Base-by-base conservation (phyloP, 2,329 filamentous ascomycete species). In the Blastomyces gilchristii region DNA sequence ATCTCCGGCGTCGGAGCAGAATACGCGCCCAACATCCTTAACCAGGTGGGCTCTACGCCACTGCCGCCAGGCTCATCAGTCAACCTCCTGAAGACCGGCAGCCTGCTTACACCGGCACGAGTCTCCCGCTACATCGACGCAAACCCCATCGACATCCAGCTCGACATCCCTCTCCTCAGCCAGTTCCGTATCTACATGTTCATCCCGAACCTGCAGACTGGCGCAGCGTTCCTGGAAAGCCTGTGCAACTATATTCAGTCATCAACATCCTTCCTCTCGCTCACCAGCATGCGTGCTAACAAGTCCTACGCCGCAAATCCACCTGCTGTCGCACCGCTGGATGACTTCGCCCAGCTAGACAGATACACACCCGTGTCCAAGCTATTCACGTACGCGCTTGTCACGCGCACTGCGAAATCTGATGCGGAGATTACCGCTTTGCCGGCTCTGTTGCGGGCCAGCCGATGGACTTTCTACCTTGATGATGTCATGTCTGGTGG, bases 111-210 rank as follows among this genome's bases (percentile, higher is more conserved):
- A 2, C 88, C 88, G 2, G 86, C 86, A 50, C 88, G 85, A 73
- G 87, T 87, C 22, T 88, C 87, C 0, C 82, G 89, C 37, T 91
- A 87, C 71, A 83, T 91, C 60, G 89, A 92, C 73, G 86, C 88
- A 3, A 92, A 91, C 69, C 88, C 88, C 0, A 84, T 92, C 52
- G 86, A 91, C 68, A 78, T 91, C 37, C 87, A 92, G 71, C 83
- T 90, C 6, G 89, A 91, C 69, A 89, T 91, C 54, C 89, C 89
- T 1, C 83, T 90, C 74, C 78, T 91, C 6, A 86, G 88, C 34
- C 89, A 92, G 70, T 92, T 91, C 77, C 83, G 87, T 58, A 82
- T 91, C 56, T 91, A 89, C 72, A 81, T 91, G 65, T 82, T 92
- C 65, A 82, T 85, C 65, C 84, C 83, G 69, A 81, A 89, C 68